Base-by-base conservation (phyloP, 2,329 filamentous ascomycete species). In the Claviceps fusiformis region DNA sequence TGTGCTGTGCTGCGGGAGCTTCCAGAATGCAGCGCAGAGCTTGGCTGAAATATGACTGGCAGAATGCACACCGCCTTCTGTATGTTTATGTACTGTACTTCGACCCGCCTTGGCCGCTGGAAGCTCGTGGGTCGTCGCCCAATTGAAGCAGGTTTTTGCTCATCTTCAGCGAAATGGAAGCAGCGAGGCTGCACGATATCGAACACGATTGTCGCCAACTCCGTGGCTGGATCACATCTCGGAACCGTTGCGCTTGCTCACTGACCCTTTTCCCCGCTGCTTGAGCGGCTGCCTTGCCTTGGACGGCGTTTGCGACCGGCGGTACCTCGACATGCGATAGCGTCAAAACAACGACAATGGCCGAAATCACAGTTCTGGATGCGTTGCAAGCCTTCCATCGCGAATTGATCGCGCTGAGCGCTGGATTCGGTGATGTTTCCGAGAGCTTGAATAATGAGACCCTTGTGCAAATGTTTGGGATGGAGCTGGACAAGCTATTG, bases 351-450 rank as follows among this genome's bases (percentile, higher is more conserved):
- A 59, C 66, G 63, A 73, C 65, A 61, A 92, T 93, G 89, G 82
- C 85, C 68, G 84, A 86, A 65, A 75, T 82, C 67, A 83, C 83
- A 68, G 82, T 80, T 65, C 78, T 95, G 66, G 85, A 85, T 66
- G 81, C 83, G 70, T 82, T 97, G 64, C 84, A 91, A 73, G 84
- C 82, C 69, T 82, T 98, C 63, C 88, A 95, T 70, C 82, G 87
- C 68, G 90, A 95, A 72, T 82, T 98, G 59, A 75, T 86, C 62
- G 83, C 86, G 56, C 78, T 93, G 62, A 81, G 82, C 59, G 85
- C 93, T 64, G 81, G 82, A 55, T 81, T 85, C 53, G 72, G 73
- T 54, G 73, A 76, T 48, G 73, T 72, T 56, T 77, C 82, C 37
- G 85, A 86, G 62, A 74, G 87, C 48, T 79, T 92, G 53, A 82